phyloP scores from a whole-genome alignment of 1,284 basidiomycete species.

The Mycena sp. region DNA sequence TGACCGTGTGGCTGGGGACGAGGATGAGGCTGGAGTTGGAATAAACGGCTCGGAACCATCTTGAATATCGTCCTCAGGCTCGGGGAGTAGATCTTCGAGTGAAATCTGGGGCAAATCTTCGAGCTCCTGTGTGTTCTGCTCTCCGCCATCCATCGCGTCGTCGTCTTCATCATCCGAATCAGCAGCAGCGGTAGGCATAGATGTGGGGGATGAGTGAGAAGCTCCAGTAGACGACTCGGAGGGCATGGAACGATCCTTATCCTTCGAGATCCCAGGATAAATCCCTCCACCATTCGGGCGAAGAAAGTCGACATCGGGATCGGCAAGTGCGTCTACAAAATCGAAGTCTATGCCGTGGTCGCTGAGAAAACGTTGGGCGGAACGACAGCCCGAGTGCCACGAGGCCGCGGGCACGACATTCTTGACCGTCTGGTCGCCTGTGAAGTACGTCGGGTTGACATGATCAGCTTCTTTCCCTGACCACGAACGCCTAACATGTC shows the following conservation, averaged over 20 bases:
- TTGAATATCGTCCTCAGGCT: background rate
- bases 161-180: slow-evolving; percentile 1
- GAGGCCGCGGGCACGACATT: background rate
- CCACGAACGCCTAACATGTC: slow-evolving; percentile 9
- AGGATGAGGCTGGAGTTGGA: background rate
- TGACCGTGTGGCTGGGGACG: background rate
- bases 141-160: no score
- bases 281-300: background rate
- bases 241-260: slow-evolving; percentile 4
- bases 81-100: background rate
- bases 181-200: background rate
- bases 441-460: slow-evolving; percentile 11
- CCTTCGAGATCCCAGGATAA: slow-evolving; percentile 3
- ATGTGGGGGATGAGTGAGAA: no score
- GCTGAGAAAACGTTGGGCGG: background rate
- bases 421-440: background rate
- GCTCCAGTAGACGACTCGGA: no score
- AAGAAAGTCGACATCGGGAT: background rate
- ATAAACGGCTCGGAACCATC: background rate
- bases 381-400: background rate
- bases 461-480: slow-evolving; percentile 14
- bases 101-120: background rate
- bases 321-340: background rate
- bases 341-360: slow-evolving; percentile 7
- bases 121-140: background rate